Percentiles rank a stretch among this genome's conserved stretches.
Evolutionary conservation across 2,329 filamentous ascomycete species (phyloP).

Genomic region (Hyphodiscus sp.): DNA sequence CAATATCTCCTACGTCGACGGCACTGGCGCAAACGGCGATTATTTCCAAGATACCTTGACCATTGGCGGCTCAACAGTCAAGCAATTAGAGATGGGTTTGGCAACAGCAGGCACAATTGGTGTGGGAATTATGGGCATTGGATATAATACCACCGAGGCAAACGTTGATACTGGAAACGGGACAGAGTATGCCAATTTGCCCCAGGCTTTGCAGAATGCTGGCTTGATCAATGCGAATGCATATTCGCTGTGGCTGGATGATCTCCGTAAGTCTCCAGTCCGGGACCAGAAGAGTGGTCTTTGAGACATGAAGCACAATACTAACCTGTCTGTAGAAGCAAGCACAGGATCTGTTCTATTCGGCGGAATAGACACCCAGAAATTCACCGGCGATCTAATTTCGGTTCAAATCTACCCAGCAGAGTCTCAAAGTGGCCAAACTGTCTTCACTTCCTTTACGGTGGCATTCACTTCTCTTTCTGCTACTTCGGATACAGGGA

Average conservation of each 20-base stretch:
- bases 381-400: conserved; percentile 35
- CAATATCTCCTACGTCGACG: conserved; percentile 55
- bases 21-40: conserved; percentile 46
- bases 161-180: conserved; percentile 42
- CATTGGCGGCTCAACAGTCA: conserved; percentile 43
- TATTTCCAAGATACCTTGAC: conserved; percentile 51
- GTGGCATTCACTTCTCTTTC: conserved; percentile 30
- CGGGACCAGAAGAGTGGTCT: background rate
- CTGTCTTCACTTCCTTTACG: conserved; percentile 23
- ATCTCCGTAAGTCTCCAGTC: conserved; percentile 26
- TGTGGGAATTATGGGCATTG: conserved; percentile 53
- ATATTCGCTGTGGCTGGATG: conserved; percentile 33
- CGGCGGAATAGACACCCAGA: conserved; percentile 41
- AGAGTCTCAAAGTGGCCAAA: background rate
- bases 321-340: conserved; percentile 21
- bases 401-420: conserved; percentile 28
- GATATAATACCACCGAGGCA: conserved; percentile 39
- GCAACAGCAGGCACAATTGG: conserved; percentile 42
- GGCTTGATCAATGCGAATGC: conserved; percentile 39
- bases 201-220: conserved; percentile 32
- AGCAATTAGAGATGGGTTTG: conserved; percentile 48
- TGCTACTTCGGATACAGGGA: conserved; percentile 33
- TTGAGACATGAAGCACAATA: background rate
- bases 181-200: conserved; percentile 32
- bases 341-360: conserved; percentile 35